Evolutionary conservation across 73 alveolate species (phyloP).

Genomic region (Paramecium pentaurelia): DNA sequence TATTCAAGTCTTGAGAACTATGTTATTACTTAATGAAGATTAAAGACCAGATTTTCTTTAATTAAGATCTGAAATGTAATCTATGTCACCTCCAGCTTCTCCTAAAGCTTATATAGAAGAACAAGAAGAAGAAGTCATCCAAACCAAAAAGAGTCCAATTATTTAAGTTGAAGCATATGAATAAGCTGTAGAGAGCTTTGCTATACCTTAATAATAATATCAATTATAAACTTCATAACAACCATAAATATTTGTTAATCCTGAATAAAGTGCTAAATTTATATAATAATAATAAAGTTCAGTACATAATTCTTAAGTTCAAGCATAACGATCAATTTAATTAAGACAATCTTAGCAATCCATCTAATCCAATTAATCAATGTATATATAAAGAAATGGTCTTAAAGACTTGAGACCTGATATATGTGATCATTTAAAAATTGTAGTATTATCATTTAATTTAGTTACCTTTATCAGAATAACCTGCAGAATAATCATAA

Average conservation of each 20-base stretch:
- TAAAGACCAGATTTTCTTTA: background rate
- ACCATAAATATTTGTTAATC: background rate
- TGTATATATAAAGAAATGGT: background rate
- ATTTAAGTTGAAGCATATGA: background rate
- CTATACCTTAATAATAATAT: background rate
- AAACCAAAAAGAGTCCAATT: background rate
- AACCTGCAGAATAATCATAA: background rate
- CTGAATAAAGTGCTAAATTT: background rate
- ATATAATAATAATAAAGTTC: background rate
- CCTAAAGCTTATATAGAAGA: background rate
- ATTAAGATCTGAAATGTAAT: background rate
- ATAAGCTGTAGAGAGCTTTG: background rate
- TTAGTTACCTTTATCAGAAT: background rate
- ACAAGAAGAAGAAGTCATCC: background rate
- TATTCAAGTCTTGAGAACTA: background rate
- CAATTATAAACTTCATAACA: background rate
- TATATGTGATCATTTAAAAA: background rate
- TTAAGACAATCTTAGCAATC: background rate
- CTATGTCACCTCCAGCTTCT: background rate
- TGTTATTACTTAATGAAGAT: constrained; percentile 11
- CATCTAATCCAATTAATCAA: background rate
- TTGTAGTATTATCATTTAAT: background rate
- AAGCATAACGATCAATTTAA: background rate
- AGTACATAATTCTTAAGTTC: background rate
- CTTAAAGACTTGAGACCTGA: background rate